Evolutionary conservation across 176 grass and related monocot species (phyloP).

Genomic region (Aegilops umbellulata): DNA sequence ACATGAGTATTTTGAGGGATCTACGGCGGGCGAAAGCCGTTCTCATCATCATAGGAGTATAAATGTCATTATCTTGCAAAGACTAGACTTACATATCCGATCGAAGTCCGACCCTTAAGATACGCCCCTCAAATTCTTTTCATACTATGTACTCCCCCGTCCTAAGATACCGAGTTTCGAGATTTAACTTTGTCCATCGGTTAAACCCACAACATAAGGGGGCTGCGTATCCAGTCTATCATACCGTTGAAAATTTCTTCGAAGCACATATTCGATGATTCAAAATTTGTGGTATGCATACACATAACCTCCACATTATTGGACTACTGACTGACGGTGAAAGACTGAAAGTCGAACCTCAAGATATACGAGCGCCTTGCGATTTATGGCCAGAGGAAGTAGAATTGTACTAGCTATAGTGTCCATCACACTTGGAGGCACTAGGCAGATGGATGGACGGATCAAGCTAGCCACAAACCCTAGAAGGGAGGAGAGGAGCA

Average conservation of each 20-base stretch:
- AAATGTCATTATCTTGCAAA: conserved; percentile 19
- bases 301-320: not conserved
- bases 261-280: too few relatives aligned
- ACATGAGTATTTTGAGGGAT: not conserved
- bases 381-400: not conserved
- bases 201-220: not conserved
- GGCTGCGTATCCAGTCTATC: not conserved
- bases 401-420: not conserved
- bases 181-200: not conserved
- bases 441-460: not conserved
- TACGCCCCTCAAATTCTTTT: not conserved
- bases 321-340: not conserved
- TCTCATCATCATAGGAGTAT: not conserved
- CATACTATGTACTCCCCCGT: not conserved
- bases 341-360: not conserved
- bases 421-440: not conserved
- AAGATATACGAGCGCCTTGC: rapidly evolving
- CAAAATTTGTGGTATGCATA: not conserved
- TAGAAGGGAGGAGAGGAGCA: not conserved
- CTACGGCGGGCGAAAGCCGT: not conserved
- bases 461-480: not conserved
- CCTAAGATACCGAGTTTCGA: not conserved
- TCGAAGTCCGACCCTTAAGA: not conserved
- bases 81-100: not conserved
- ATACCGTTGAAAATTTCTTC: not conserved